Conservation (phyloP, 495 filamentous ascomycete species). For the Pseudomonodictys pantanalensis region DNA sequence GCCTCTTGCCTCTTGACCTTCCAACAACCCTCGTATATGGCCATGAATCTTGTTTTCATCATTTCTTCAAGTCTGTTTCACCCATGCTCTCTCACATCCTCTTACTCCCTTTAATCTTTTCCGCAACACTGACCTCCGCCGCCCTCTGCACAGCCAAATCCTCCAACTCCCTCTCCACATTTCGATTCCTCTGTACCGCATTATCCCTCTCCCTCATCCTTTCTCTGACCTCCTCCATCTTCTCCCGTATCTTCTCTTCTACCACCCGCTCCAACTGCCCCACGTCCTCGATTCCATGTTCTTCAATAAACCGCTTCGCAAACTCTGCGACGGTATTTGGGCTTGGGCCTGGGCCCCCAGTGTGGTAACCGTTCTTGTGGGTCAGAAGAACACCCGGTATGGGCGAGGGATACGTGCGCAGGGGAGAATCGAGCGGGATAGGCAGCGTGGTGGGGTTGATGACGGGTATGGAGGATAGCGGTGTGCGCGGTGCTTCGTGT, state of each 20-base stretch:
- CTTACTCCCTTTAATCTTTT: constrained; percentile 20
- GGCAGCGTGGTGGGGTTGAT: constrained; percentile 37
- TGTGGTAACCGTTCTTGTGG: constrained; percentile 38
- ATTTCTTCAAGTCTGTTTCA: background rate
- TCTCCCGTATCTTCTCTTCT: constrained; percentile 36
- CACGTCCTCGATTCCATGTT: constrained; percentile 36
- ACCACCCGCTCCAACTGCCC: constrained; percentile 38
- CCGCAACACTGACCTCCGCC: constrained; percentile 22
- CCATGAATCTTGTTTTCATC: background rate
- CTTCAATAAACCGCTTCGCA: constrained; percentile 38
- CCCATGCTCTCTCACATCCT: constrained; percentile 7
- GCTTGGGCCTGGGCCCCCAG: constrained; percentile 41
- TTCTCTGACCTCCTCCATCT: constrained; percentile 31
- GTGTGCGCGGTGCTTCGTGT: constrained; percentile 3
- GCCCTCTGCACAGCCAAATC: constrained; percentile 27
- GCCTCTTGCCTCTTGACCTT: too few relatives aligned
- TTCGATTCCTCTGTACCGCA: constrained; percentile 30
- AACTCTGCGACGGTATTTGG: constrained; percentile 30
- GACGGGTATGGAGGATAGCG: constrained; percentile 16
- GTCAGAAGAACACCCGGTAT: constrained; percentile 41
- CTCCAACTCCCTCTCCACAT: constrained; percentile 18
- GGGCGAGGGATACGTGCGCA: constrained; percentile 36
- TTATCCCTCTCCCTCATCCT: constrained; percentile 40
- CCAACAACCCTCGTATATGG: too few relatives aligned
- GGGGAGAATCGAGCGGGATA: constrained; percentile 37